A percentile compares a stretch with the other conserved stretches of the same genome.
Evolutionary conservation across 441 rosid genomes (phyloP).

Genomic region (Adansonia rubrostipa): DNA sequence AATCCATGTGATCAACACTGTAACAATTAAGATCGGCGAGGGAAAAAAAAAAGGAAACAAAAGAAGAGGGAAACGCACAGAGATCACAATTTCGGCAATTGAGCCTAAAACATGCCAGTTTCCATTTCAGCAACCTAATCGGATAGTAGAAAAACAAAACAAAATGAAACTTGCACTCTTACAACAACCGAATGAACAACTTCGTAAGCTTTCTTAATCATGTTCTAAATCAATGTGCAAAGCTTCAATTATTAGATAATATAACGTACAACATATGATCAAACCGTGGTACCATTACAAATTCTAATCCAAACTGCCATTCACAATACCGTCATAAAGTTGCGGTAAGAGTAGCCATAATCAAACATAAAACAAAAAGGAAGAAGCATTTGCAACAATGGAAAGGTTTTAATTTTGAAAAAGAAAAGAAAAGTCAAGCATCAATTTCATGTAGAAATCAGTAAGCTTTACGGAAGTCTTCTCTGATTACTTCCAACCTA

Average conservation of each 20-base stretch:
- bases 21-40: neutral
- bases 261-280: neutral
- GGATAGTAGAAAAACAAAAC: neutral
- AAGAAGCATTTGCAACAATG: neutral
- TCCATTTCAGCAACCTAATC: neutral
- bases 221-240: neutral
- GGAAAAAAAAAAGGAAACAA: neutral
- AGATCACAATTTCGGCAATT: neutral
- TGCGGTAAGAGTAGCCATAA: neutral
- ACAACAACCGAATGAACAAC: neutral
- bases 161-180: neutral
- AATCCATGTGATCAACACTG: neutral
- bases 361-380: neutral
- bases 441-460: neutral
- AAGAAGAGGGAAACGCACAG: neutral
- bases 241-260: neutral
- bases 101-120: neutral
- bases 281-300: neutral
- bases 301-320: neutral
- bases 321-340: neutral
- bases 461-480: conserved; percentile 8
- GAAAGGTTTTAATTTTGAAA: neutral
- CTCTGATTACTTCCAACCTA: neutral
- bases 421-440: neutral
- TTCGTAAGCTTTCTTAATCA: neutral